phyloP scores from a whole-genome alignment of 805 yeast genomes.

The Danielozyma ontarioensis region DNA sequence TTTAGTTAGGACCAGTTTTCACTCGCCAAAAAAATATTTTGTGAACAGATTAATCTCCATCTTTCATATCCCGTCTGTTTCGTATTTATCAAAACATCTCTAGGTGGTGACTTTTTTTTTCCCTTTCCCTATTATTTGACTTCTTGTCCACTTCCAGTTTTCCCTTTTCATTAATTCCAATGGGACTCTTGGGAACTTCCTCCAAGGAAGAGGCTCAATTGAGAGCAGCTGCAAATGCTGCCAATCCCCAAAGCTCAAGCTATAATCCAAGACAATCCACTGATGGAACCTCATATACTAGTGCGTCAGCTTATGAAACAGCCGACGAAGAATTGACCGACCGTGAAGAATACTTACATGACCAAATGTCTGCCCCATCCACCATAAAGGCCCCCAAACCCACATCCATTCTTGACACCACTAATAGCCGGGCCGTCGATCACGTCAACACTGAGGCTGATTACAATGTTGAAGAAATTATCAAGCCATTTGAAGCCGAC shows the following conservation, averaged over 20 bases:
- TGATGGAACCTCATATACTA: conserved; percentile 15
- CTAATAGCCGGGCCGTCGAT: conserved; percentile 1
- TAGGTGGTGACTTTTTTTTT: too few relatives aligned
- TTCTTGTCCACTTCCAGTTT: too few relatives aligned
- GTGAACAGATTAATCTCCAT: too few relatives aligned
- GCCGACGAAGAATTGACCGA: conserved; percentile 19
- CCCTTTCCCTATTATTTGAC: too few relatives aligned
- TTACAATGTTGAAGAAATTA: conserved; percentile 1
- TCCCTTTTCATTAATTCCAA: too few relatives aligned
- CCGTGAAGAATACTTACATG: conserved; percentile 3
- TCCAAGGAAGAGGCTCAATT: conserved; percentile 22
- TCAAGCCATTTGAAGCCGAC: background rate
- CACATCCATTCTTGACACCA: background rate
- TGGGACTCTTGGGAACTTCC: conserved; percentile 35
- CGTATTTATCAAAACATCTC: too few relatives aligned
- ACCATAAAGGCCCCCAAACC: background rate
- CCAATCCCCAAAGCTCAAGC: too few relatives aligned
- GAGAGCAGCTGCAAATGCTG: conserved; percentile 18
- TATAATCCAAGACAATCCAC: conserved; percentile 1
- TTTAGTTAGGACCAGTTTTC: too few relatives aligned
- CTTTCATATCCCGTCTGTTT: too few relatives aligned
- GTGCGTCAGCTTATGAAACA: conserved; percentile 29
- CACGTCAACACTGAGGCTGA: conserved; percentile 1
- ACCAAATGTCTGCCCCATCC: background rate
- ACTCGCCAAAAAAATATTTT: too few relatives aligned